Conservation (phyloP, 2,329 filamentous ascomycete genomes). For the Alternaria sp. region DNA sequence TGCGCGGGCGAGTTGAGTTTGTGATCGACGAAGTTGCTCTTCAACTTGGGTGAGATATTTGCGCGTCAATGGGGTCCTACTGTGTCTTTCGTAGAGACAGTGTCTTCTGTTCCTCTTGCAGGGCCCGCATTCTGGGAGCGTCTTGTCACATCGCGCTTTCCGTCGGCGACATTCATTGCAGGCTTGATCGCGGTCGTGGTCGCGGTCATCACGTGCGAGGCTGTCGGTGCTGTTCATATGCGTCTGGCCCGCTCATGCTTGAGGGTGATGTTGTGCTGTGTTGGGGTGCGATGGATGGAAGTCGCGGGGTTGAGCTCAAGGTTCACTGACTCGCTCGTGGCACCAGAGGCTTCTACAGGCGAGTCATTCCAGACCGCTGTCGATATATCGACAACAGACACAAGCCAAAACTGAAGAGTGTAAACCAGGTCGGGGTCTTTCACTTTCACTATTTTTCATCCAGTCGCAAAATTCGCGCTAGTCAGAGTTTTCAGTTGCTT, state of each 20-base stretch:
- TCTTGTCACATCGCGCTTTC: constrained; percentile 19
- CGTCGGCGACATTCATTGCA: constrained; percentile 21
- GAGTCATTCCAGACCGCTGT: not conserved
- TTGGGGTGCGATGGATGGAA: not conserved
- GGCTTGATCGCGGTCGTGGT: constrained; percentile 5
- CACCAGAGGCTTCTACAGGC: not conserved
- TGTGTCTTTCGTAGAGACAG: constrained; percentile 58
- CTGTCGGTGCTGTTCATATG: constrained; percentile 15
- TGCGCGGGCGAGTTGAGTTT: constrained; percentile 11
- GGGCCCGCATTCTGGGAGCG: constrained; percentile 25
- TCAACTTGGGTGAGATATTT: constrained; percentile 32
- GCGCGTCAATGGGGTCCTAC: constrained; percentile 57
- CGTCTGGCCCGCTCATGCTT: not conserved
- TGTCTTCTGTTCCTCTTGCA: constrained; percentile 52
- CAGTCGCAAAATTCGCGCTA: not conserved
- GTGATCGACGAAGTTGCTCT: constrained; percentile 12
- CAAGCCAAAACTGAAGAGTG: not conserved
- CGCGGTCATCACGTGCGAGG: not conserved
- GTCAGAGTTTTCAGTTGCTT: not conserved
- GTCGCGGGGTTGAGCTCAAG: not conserved
- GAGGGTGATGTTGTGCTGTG: not conserved
- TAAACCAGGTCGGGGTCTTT: not conserved
- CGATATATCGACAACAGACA: not conserved
- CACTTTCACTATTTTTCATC: not conserved
- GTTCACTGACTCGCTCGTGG: not conserved